phyloP scores from a whole-genome alignment of 2,329 filamentous ascomycete species.

The Dothideomycetes sp. region DNA sequence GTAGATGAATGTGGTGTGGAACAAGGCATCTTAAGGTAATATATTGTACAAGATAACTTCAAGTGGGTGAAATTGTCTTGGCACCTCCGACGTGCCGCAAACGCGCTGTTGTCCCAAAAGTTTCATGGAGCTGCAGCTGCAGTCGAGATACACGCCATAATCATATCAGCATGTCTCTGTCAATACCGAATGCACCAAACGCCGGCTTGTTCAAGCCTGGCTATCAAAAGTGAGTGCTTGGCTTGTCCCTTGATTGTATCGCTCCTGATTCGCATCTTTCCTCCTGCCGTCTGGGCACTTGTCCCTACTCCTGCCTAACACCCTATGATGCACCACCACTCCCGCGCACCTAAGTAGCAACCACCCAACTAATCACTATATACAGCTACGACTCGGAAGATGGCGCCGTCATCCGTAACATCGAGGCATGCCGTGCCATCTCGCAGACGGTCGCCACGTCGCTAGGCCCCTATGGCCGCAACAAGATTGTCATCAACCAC shows the following conservation, averaged over 20 bases:
- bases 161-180: conserved; percentile 65
- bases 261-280: too few relatives aligned
- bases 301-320: too few relatives aligned
- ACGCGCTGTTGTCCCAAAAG: background rate
- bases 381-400: conserved; percentile 94
- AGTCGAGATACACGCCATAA: too few relatives aligned
- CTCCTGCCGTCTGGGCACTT: too few relatives aligned
- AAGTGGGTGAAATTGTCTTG: background rate
- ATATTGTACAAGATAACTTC: too few relatives aligned
- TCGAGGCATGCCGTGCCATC: conserved; percentile 95
- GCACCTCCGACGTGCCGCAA: background rate
- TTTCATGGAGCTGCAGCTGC: background rate
- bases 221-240: conserved; percentile 89
- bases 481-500: conserved; percentile 99
- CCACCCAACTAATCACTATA: conserved; percentile 25
- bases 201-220: conserved; percentile 88
- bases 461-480: conserved; percentile 90
- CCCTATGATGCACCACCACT: conserved; percentile 8
- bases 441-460: conserved; percentile 94
- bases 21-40: too few relatives aligned
- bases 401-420: conserved; percentile 95
- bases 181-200: conserved; percentile 90
- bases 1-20: background rate
- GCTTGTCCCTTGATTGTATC: too few relatives aligned
- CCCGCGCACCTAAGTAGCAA: conserved; percentile 11